phyloP scores from a whole-genome alignment of 2,329 filamentous ascomycete species.

The Botrytis sinoallii region DNA sequence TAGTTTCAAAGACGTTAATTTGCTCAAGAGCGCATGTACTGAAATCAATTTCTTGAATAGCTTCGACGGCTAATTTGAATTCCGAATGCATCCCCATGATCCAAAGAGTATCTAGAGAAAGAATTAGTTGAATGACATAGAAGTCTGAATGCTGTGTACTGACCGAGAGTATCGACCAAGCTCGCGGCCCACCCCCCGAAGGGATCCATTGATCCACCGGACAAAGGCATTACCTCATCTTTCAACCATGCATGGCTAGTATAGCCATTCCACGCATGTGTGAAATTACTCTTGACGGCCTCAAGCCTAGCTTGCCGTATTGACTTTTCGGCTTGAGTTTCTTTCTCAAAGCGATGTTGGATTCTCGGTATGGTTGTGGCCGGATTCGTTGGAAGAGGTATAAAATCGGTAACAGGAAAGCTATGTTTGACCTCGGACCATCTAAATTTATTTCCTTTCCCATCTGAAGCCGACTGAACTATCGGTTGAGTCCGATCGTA shows the following conservation, averaged over 20 bases:
- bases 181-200: slow-evolving; percentile 92
- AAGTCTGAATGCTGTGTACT: background rate
- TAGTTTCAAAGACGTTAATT: slow-evolving; percentile 42
- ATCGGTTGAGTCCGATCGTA: background rate
- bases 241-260: slow-evolving; percentile 74
- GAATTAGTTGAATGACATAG: background rate
- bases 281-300: slow-evolving; percentile 29
- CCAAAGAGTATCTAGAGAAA: slow-evolving; percentile 72
- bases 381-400: slow-evolving; percentile 17
- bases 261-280: slow-evolving; percentile 72
- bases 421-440: slow-evolving; percentile 15
- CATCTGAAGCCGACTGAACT: background rate
- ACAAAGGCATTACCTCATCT: slow-evolving; percentile 77
- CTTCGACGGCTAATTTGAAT: slow-evolving; percentile 60
- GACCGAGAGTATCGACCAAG: slow-evolving; percentile 59
- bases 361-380: slow-evolving; percentile 25
- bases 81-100: slow-evolving; percentile 77
- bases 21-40: slow-evolving; percentile 23
- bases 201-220: slow-evolving; percentile 64
- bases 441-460: background rate
- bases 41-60: slow-evolving; percentile 58
- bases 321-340: slow-evolving; percentile 19
- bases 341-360: slow-evolving; percentile 26
- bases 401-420: slow-evolving; percentile 20
- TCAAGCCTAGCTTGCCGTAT: slow-evolving; percentile 22